Evolutionary conservation across 805 yeast genomes (phyloP), one percentile per base, ranked within the genome.

Genomic region (Barnettozyma wickerhamii): DNA sequence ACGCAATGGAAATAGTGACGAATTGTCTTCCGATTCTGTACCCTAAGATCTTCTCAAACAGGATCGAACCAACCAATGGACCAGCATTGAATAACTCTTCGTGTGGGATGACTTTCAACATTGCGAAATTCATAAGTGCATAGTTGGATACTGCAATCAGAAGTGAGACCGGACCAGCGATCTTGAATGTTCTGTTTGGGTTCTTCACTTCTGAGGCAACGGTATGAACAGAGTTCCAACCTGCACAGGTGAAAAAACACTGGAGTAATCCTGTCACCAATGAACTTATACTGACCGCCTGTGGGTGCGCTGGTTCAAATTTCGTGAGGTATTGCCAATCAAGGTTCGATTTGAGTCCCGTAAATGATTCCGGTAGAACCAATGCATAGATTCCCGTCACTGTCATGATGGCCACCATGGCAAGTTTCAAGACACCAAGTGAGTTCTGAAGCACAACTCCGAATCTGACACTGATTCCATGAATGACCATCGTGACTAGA

Each of bases 391-490:
- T 14, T 0, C 90, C 86, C 0, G 83, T 74, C 5, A 70, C 37
- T 3, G 77, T 66, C 69, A 84, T 75, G 1, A 80, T 56, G 0
- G 60, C 69, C 30, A 83, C 66, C 23, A 84, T 60, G 4, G 64
- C 54, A 35, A 84, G 55, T 55, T 84, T 84, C 54, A 84, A 51
- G 7, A 68, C 69, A 0, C 93, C 91, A 4, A 83, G 58, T 10
- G 74, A 45, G 50, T 82, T 83, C 53, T 83, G 89, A 12, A 81
- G 63, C 13, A 61, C 54, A 2, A 84, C 71, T 0, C 90, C 90
- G 47, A 70, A 70, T 41, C 63, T 72, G 2, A 79, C 75, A 20
- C 87, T 79, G 4, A 72, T 37, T 0, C 87, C 79, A 49, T 83
- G 86, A 14, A 81, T 57, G 0, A 62, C 19, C 6, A 71, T 59